Evolutionary conservation across 2,329 filamentous ascomycete species (phyloP).

Genomic region (Akanthomyces muscarius): DNA sequence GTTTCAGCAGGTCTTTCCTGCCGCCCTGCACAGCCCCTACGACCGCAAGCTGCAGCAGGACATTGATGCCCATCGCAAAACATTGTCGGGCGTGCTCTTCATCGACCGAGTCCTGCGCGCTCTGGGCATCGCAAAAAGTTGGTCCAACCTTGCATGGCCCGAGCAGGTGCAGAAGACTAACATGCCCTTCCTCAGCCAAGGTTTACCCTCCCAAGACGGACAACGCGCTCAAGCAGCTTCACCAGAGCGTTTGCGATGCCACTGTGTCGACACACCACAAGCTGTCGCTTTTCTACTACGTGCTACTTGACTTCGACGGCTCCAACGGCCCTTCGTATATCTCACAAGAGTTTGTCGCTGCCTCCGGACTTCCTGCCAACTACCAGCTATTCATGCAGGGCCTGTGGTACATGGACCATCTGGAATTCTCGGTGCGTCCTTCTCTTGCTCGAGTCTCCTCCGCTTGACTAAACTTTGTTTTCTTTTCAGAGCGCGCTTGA

Average conservation of each 20-base stretch:
- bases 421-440: slow-evolving; percentile 57
- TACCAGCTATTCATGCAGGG: slow-evolving; percentile 81
- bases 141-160: neutral
- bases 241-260: slow-evolving; percentile 63
- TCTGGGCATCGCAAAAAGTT: slow-evolving; percentile 66
- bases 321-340: slow-evolving; percentile 47
- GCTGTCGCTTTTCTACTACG: slow-evolving; percentile 77
- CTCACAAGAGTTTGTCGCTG: slow-evolving; percentile 55
- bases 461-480: neutral
- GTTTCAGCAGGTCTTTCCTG: slow-evolving; percentile 64
- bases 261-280: slow-evolving; percentile 70
- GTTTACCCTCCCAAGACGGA: slow-evolving; percentile 72
- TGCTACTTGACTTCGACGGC: slow-evolving; percentile 69
- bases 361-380: slow-evolving; percentile 65
- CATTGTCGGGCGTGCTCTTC: slow-evolving; percentile 67
- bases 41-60: slow-evolving; percentile 56
- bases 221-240: slow-evolving; percentile 62
- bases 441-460: slow-evolving; percentile 20
- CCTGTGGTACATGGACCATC: slow-evolving; percentile 73
- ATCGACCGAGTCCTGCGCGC: slow-evolving; percentile 72
- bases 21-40: slow-evolving; percentile 58
- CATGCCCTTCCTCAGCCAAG: slow-evolving; percentile 43
- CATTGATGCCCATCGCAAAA: slow-evolving; percentile 64
- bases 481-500: slow-evolving; percentile 59
- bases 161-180: neutral